A percentile compares a stretch with the other conserved stretches of the same genome.
Evolutionary conservation across 805 yeast genomes (phyloP).

Genomic region (Candida broadrunensis): DNA sequence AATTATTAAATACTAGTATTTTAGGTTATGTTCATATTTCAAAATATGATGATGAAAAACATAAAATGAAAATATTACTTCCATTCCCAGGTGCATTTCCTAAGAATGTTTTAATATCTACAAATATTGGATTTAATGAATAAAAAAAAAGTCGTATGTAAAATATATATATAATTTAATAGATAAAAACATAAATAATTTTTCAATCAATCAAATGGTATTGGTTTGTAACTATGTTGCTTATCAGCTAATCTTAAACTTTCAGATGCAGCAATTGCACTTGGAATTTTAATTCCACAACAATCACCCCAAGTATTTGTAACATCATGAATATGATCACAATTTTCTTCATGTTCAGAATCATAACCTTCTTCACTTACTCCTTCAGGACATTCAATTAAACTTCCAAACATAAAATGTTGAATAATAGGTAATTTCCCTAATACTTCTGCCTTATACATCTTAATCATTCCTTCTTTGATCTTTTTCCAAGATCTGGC

Average conservation of each 20-base stretch:
- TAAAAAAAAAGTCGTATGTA: conserved; percentile 26
- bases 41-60: conserved; percentile 72
- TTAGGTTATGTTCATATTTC: conserved; percentile 75
- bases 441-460: conserved; percentile 93
- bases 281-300: conserved; percentile 94
- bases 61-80: conserved; percentile 64
- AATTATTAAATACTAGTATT: conserved; percentile 55
- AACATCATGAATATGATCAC: conserved; percentile 17
- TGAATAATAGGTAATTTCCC: conserved; percentile 90
- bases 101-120: conserved; percentile 65
- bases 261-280: conserved; percentile 88
- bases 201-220: conserved; percentile 61
- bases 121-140: conserved; percentile 80
- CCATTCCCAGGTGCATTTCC: conserved; percentile 92
- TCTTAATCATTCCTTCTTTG: conserved; percentile 89
- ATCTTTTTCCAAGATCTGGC: conserved; percentile 90
- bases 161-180: conserved; percentile 2
- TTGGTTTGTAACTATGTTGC: conserved; percentile 30
- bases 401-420: conserved; percentile 81
- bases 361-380: conserved; percentile 32
- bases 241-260: conserved; percentile 27
- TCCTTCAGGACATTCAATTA: conserved; percentile 72
- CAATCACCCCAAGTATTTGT: conserved; percentile 89
- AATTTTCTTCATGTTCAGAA: conserved; percentile 19
- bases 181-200: neutral